Evolutionary conservation across 768 basidiomycete species (phyloP).

Genomic region (Rhodotorula diobovata): DNA sequence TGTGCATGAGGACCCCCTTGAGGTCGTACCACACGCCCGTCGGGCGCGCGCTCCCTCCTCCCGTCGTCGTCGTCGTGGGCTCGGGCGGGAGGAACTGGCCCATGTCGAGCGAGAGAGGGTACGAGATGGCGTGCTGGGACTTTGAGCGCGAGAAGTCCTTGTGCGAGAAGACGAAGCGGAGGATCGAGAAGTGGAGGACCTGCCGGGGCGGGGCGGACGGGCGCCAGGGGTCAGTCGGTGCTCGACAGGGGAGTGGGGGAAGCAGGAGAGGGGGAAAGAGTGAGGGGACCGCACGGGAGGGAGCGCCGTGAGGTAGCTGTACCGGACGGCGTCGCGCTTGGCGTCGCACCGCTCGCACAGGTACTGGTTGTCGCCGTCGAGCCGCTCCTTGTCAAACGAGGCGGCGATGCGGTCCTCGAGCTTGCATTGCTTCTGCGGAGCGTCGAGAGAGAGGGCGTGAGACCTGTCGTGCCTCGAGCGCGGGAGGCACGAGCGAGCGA

Average conservation of each 20-base stretch:
- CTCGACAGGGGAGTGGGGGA: no score
- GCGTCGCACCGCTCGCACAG: conserved; percentile 65
- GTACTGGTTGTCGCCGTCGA: conserved; percentile 82
- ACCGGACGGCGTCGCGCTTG: conserved; percentile 73
- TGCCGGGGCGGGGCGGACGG: neutral
- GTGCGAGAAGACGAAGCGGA: conserved; percentile 87
- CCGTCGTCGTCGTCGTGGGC: no score
- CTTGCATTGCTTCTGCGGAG: conserved; percentile 62
- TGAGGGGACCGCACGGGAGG: conserved; percentile 57
- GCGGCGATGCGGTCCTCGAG: conserved; percentile 69
- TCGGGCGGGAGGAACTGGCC: conserved; percentile 57
- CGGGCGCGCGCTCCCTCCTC: neutral
- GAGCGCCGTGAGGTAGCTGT: conserved; percentile 63
- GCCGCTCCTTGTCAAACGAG: conserved; percentile 63
- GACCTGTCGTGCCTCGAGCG: neutral
- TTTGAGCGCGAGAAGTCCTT: conserved; percentile 77
- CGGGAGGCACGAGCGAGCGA: neutral
- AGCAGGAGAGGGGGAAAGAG: neutral
- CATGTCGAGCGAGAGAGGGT: conserved; percentile 73
- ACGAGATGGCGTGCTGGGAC: conserved; percentile 72
- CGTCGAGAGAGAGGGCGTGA: neutral
- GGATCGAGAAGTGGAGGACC: conserved; percentile 79
- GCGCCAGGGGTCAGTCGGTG: neutral
- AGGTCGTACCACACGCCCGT: conserved; percentile 64
- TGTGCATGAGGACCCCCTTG: conserved; percentile 78